Evolutionary conservation across 1,284 basidiomycete genomes (phyloP).

Genomic region (Ceratobasidium sp.): DNA sequence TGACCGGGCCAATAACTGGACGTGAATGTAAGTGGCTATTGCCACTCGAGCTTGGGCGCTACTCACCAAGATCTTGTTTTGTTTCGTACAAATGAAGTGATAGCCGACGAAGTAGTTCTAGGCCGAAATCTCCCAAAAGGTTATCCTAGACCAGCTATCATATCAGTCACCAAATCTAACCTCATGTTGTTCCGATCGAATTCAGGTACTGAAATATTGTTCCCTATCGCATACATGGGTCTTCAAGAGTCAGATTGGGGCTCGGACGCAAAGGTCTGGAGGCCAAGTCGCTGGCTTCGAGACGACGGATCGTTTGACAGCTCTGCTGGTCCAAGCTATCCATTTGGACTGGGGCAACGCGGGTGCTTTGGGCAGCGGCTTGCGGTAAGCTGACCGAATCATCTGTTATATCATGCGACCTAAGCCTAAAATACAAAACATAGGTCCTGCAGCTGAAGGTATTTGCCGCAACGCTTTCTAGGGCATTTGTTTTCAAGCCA

Average conservation of each 20-base stretch:
- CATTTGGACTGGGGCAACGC: constrained; percentile 55
- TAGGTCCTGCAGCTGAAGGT: constrained; percentile 18
- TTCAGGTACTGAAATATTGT: neutral
- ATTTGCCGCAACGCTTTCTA: constrained; percentile 10
- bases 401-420: no score
- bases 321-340: constrained; percentile 53
- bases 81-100: neutral
- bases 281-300: constrained; percentile 55
- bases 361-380: constrained; percentile 56
- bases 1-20: neutral
- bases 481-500: constrained; percentile 27
- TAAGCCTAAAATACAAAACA: no score
- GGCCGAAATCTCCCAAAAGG: constrained; percentile 3
- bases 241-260: constrained; percentile 17
- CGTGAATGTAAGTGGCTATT: constrained; percentile 3
- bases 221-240: neutral
- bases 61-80: no score
- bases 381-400: constrained; percentile 50
- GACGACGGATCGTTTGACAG: constrained; percentile 53
- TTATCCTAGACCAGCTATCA: neutral
- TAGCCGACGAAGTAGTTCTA: constrained; percentile 1
- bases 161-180: no score
- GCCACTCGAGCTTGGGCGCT: no score
- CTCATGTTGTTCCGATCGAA: neutral
- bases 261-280: constrained; percentile 12